Evolutionary conservation across 1,139 yeast genomes (phyloP).

Genomic region (Pneumocystis carinii): DNA sequence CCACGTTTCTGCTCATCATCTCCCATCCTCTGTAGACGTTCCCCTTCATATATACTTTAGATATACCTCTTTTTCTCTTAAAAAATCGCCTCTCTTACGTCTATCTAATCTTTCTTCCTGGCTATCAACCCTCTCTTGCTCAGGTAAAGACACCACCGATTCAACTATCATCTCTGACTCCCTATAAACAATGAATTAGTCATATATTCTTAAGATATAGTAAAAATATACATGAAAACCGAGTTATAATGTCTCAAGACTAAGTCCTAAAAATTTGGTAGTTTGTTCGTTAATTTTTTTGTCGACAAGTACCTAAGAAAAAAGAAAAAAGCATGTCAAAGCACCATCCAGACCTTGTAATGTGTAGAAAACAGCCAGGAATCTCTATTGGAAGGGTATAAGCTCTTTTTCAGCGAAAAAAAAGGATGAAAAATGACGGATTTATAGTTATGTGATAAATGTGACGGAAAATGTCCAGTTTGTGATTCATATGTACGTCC

Average conservation of each 20-base stretch:
- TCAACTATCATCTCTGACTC: too few species aligned
- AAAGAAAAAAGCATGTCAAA: constrained; percentile 46
- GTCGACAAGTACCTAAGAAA: not conserved
- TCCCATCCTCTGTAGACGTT: not conserved
- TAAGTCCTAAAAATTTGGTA: not conserved
- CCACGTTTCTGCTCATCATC: constrained; percentile 7
- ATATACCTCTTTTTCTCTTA: not conserved
- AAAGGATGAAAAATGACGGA: constrained; percentile 15
- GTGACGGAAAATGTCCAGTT: constrained; percentile 85
- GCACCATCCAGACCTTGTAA: constrained; percentile 73
- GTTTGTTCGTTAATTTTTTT: not conserved
- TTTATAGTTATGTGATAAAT: constrained; percentile 49
- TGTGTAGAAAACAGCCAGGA: constrained; percentile 82
- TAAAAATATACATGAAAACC: too few species aligned
- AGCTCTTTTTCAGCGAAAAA: not conserved
- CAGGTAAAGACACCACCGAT: too few species aligned
- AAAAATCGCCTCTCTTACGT: not conserved
- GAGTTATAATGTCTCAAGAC: too few species aligned
- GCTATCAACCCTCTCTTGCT: too few species aligned
- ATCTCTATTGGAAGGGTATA: constrained; percentile 36
- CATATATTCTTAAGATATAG: too few species aligned
- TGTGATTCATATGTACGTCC: constrained; percentile 84
- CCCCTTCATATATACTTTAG: not conserved
- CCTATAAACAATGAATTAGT: too few species aligned
- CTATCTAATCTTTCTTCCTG: not conserved